Conservation (phyloP, 768 basidiomycete genomes). For the Leccinum aurantiacum region DNA sequence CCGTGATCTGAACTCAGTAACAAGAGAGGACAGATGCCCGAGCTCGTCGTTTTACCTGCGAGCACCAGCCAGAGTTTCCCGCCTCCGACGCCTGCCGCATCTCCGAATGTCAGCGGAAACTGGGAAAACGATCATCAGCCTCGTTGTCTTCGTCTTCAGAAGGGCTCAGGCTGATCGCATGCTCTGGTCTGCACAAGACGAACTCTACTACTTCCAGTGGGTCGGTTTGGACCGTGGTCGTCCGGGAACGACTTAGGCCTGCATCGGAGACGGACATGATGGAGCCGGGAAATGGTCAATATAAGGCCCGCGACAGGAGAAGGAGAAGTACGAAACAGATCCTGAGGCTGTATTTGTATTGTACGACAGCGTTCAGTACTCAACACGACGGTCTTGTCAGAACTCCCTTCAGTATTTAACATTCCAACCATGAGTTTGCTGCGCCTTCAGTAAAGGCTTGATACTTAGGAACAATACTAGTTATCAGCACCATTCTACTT, state of each 20-base stretch:
- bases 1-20: too few species aligned
- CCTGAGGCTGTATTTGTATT: too few species aligned
- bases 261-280: slow-evolving; percentile 3
- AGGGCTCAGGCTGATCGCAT: not conserved
- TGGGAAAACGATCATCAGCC: not conserved
- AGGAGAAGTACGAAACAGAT: too few species aligned
- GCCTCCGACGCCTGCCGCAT: slow-evolving; percentile 38
- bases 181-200: not conserved
- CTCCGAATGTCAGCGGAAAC: not conserved
- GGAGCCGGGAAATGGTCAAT: slow-evolving; percentile 1
- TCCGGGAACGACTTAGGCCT: slow-evolving; percentile 39
- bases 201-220: not conserved
- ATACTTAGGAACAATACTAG: too few species aligned
- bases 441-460: too few species aligned
- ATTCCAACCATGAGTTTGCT: too few species aligned
- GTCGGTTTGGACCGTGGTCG: slow-evolving; percentile 13
- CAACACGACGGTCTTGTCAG: too few species aligned
- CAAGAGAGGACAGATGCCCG: too few species aligned
- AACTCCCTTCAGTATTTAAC: too few species aligned
- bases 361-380: too few species aligned
- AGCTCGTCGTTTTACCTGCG: too few species aligned
- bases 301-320: not conserved
- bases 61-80: slow-evolving; percentile 38
- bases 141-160: not conserved
- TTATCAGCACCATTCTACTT: too few species aligned